Conservation (phyloP, 2,329 filamentous ascomycete species). For the Aspergillus clavatus region DNA sequence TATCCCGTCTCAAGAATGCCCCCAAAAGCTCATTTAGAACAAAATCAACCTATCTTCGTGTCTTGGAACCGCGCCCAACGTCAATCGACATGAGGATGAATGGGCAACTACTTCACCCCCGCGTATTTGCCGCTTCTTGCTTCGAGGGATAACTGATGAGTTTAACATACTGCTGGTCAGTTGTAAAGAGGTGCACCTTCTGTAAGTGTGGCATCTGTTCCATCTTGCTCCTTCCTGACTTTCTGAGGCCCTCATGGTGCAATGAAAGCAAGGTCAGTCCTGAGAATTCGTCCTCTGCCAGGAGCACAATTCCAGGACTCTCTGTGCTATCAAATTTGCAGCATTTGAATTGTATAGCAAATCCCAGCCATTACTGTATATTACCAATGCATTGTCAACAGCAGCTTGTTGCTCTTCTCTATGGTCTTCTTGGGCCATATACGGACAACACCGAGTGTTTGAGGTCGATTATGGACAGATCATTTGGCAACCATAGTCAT, state of each 20-base stretch:
- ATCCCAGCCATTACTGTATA: background rate
- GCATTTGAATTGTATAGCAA: background rate
- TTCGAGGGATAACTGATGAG: too few species aligned
- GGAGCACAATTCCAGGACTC: background rate
- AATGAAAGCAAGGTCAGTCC: background rate
- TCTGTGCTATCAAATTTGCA: background rate
- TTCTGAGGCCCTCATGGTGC: background rate
- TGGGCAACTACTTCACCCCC: background rate
- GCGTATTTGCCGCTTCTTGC: background rate
- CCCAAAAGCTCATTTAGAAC: background rate
- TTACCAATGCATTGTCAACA: slow-evolving; percentile 4
- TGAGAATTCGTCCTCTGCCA: too few species aligned
- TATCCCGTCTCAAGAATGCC: too few species aligned
- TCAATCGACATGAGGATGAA: background rate
- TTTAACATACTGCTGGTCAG: too few species aligned
- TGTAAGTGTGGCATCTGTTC: background rate
- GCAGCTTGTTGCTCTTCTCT: slow-evolving; percentile 2
- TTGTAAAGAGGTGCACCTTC: background rate
- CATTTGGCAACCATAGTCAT: background rate
- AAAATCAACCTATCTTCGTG: background rate
- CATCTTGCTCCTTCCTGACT: background rate
- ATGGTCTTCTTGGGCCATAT: background rate
- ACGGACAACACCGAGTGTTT: background rate
- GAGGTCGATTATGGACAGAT: background rate
- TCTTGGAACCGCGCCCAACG: too few species aligned